phyloP scores from a whole-genome alignment of 164 flowering plant genomes.

The Cinnamomum chago region DNA sequence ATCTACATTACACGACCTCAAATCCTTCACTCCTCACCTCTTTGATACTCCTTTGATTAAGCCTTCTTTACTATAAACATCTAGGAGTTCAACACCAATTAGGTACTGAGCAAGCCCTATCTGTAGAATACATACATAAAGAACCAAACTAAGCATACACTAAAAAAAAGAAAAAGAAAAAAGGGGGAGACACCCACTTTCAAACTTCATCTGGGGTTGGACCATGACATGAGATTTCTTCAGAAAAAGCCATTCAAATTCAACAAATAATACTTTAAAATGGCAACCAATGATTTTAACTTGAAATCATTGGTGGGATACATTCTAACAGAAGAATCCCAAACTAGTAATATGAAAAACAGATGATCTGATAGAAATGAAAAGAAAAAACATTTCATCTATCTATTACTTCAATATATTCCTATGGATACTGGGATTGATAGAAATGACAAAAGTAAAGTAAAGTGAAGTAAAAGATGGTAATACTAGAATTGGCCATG shows the following conservation, averaged over 20 bases:
- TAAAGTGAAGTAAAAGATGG: not conserved
- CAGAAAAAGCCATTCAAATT: not conserved
- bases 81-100: no score
- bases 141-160: not conserved
- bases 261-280: not conserved
- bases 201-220: no score
- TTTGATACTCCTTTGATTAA: no score
- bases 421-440: not conserved
- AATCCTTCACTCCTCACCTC: no score
- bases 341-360: not conserved
- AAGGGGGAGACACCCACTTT: no score
- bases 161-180: no score
- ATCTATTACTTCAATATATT: no score
- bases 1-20: no score
- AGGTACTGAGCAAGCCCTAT: no score
- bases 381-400: not conserved
- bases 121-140: no score
- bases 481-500: constrained; percentile 39
- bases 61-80: no score
- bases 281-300: not conserved
- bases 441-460: not conserved
- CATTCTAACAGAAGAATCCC: no score
- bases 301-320: not conserved
- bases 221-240: not conserved
- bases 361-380: not conserved